phyloP scores from a whole-genome alignment of 2,329 filamentous ascomycete species.

The Apiospora marii region DNA sequence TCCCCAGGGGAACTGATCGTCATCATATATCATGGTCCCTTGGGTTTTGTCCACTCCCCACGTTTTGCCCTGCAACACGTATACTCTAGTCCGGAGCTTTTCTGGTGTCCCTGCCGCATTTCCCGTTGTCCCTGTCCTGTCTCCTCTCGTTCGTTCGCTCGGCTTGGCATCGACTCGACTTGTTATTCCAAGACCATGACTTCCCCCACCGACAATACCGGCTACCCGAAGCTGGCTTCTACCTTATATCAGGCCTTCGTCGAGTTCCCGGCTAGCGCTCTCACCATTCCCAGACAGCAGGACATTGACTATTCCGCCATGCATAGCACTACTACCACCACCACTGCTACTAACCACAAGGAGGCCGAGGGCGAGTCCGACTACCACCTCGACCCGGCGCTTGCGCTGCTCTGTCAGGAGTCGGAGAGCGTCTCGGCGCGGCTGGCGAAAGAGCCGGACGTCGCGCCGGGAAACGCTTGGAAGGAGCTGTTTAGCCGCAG shows the following conservation, averaged over 20 bases:
- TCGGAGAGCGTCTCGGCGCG: conserved; percentile 64
- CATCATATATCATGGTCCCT: conserved; percentile 5
- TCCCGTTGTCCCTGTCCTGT: neutral
- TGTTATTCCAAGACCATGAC: conserved; percentile 1
- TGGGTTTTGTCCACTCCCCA: neutral
- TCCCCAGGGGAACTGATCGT: neutral
- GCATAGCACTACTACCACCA: neutral
- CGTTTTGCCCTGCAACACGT: neutral
- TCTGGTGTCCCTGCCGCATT: neutral
- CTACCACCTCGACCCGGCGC: conserved; percentile 51
- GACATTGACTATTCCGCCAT: conserved; percentile 26
- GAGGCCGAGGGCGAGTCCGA: neutral
- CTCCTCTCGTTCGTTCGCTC: neutral
- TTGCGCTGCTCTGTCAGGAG: conserved; percentile 61
- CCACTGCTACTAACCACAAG: neutral
- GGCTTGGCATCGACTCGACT: neutral
- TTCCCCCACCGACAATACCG: conserved; percentile 10
- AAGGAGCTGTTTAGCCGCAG: conserved; percentile 60
- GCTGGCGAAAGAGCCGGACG: conserved; percentile 59
- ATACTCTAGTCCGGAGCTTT: neutral
- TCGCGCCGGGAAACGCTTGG: conserved; percentile 62
- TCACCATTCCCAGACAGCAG: conserved; percentile 38
- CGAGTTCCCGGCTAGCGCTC: conserved; percentile 41
- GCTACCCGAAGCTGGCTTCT: conserved; percentile 14
- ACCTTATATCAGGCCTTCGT: conserved; percentile 40